Percentiles rank a stretch among this genome's conserved stretches.
Conservation (phyloP, 805 yeast species). For the Metschnikowia reukaufii region DNA sequence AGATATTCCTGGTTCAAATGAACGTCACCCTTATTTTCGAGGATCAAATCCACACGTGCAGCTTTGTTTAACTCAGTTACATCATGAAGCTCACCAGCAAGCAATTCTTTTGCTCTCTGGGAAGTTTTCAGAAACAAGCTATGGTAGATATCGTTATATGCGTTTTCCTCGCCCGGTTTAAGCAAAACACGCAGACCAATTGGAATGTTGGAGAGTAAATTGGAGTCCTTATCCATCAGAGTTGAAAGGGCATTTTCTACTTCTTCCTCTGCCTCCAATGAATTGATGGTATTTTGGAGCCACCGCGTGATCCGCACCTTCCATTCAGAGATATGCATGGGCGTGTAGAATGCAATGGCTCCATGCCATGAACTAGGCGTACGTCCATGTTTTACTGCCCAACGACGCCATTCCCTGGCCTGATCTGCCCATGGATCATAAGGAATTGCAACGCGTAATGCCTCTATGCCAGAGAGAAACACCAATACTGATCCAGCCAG, state of each 20-base stretch:
- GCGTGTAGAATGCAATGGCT: conserved; percentile 52
- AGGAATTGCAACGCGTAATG: conserved; percentile 46
- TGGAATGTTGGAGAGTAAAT: conserved; percentile 14
- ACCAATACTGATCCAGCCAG: conserved; percentile 35
- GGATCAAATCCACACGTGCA: conserved; percentile 31
- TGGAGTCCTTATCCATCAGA: neutral
- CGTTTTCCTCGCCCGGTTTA: conserved; percentile 14
- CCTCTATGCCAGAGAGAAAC: conserved; percentile 58
- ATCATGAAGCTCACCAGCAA: conserved; percentile 27
- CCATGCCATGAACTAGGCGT: conserved; percentile 66
- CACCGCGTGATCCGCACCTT: conserved; percentile 24
- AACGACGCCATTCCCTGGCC: conserved; percentile 52
- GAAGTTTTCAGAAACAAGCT: conserved; percentile 28
- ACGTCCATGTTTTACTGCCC: conserved; percentile 50
- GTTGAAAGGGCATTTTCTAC: neutral
- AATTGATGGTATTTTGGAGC: conserved; percentile 18
- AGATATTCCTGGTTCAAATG: conserved; percentile 27
- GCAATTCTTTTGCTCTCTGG: conserved; percentile 20
- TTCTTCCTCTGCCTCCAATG: conserved; percentile 11
- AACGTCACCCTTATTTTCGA: conserved; percentile 33
- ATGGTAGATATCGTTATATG: conserved; percentile 29
- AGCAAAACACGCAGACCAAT: conserved; percentile 20
- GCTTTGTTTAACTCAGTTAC: conserved; percentile 41
- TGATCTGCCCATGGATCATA: conserved; percentile 75
- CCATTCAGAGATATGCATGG: conserved; percentile 48